A percentile compares a stretch with the other conserved stretches of the same genome.
Evolutionary conservation across 768 basidiomycete species (phyloP).

Genomic region (Pleurotus salmoneostramineus): DNA sequence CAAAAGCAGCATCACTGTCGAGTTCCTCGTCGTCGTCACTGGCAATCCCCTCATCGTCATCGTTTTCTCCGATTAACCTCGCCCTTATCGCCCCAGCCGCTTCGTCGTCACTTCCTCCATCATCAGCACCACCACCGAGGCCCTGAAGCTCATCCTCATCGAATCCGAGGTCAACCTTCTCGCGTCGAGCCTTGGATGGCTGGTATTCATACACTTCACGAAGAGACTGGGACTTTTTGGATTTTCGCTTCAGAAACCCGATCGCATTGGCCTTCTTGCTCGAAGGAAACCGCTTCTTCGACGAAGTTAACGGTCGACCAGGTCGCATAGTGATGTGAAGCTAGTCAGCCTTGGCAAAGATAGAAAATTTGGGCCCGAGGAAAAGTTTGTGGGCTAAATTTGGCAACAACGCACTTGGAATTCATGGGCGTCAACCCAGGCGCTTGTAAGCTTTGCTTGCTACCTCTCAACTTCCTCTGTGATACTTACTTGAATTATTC

Average conservation of each 20-base stretch:
- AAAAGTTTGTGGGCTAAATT: not conserved
- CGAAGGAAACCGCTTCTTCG: not conserved
- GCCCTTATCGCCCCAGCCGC: slow-evolving; percentile 22
- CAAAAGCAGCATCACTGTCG: slow-evolving; percentile 81
- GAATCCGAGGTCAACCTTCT: not conserved
- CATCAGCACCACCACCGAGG: not conserved
- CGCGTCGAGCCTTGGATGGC: not conserved
- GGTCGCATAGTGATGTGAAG: not conserved
- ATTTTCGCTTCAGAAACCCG: not conserved
- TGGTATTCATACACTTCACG: slow-evolving; percentile 3
- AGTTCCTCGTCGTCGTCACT: slow-evolving; percentile 83
- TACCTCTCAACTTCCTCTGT: no score
- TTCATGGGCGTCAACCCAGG: no score
- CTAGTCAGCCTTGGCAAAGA: not conserved
- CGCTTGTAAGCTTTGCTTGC: no score
- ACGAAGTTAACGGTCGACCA: not conserved
- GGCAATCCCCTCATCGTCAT: slow-evolving; percentile 50
- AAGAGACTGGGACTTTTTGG: not conserved
- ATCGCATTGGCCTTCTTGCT: slow-evolving; percentile 1
- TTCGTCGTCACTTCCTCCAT: not conserved
- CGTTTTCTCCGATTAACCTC: slow-evolving; percentile 48
- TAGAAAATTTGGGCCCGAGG: not conserved
- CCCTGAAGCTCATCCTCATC: not conserved
- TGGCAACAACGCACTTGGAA: not conserved
- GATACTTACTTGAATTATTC: no score